phyloP scores from a whole-genome alignment of 495 filamentous ascomycete genomes.

The Neurospora sp. region DNA sequence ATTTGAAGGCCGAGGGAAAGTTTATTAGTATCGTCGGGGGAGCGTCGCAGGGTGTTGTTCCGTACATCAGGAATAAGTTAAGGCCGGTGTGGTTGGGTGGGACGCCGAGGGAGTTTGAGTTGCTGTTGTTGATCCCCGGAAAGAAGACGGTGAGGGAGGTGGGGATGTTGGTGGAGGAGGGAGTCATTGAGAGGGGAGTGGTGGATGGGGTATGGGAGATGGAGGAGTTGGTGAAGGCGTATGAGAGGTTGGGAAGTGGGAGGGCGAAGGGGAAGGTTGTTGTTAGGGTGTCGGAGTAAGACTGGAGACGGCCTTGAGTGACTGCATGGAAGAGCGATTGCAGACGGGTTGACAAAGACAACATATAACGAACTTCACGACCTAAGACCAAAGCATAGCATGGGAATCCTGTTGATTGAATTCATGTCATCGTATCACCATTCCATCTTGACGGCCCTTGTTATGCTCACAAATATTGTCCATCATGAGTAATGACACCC shows the following conservation, averaged over 20 bases:
- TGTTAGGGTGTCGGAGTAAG: slow-evolving; percentile 13
- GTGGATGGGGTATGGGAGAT: slow-evolving; percentile 30
- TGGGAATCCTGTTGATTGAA: not conserved
- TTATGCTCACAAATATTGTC: no score
- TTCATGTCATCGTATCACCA: not conserved
- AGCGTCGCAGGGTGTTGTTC: slow-evolving; percentile 16
- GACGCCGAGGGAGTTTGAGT: slow-evolving; percentile 23
- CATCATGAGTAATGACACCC: no score
- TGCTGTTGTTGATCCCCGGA: slow-evolving; percentile 21
- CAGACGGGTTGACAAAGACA: not conserved
- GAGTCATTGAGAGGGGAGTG: slow-evolving; percentile 18
- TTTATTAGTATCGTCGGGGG: slow-evolving; percentile 30
- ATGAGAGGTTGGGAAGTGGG: slow-evolving; percentile 24
- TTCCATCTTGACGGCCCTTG: not conserved
- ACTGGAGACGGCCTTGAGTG: no score
- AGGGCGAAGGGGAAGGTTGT: slow-evolving; percentile 31
- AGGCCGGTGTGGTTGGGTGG: slow-evolving; percentile 28
- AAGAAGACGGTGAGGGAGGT: slow-evolving; percentile 17
- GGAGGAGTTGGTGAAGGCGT: slow-evolving; percentile 22
- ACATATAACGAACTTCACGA: not conserved
- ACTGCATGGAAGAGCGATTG: no score
- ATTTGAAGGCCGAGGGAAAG: not conserved
- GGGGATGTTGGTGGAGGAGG: slow-evolving; percentile 17
- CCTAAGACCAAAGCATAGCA: not conserved
- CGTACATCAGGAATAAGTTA: slow-evolving; percentile 22